Evolutionary conservation across 2,329 filamentous ascomycete species (phyloP).

Genomic region (Aspergillus brunneoviolaceus): DNA sequence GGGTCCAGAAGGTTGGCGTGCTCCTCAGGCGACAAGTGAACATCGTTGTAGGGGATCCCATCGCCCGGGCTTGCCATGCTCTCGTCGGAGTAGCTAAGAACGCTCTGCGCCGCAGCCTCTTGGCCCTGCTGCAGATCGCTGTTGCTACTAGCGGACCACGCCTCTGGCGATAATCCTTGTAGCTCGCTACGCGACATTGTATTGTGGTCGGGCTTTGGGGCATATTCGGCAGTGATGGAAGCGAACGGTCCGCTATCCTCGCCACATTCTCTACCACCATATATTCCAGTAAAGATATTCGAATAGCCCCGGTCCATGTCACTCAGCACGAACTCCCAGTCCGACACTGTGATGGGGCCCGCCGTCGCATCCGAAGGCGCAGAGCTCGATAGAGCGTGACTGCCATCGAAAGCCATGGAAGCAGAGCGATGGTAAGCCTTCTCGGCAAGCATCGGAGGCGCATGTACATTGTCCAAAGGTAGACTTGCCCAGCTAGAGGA

Average conservation of each 20-base stretch:
- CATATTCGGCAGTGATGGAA: conserved; percentile 34
- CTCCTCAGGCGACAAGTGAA: conserved; percentile 27
- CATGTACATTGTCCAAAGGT: conserved; percentile 23
- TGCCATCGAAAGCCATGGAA: conserved; percentile 33
- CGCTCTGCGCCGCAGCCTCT: conserved; percentile 49
- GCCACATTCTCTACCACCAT: conserved; percentile 44
- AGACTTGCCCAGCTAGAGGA: conserved; percentile 34
- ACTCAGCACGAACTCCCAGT: conserved; percentile 81
- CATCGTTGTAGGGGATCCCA: conserved; percentile 23
- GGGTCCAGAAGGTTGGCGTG: conserved; percentile 34
- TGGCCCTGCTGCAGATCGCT: conserved; percentile 36
- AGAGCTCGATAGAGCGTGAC: conserved; percentile 42
- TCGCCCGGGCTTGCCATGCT: conserved; percentile 58
- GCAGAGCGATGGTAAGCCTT: conserved; percentile 49
- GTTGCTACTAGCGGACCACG: conserved; percentile 40
- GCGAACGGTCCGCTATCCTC: conserved; percentile 37
- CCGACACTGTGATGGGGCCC: conserved; percentile 57
- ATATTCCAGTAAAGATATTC: conserved; percentile 67
- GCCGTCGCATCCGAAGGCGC: conserved; percentile 40
- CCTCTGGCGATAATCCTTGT: conserved; percentile 40
- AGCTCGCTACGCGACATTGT: conserved; percentile 26
- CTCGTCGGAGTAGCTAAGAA: conserved; percentile 61
- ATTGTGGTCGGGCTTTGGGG: conserved; percentile 26
- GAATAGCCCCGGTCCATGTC: conserved; percentile 75
- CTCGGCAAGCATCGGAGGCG: conserved; percentile 16